Evolutionary conservation across 2,329 filamentous ascomycete genomes (phyloP), one percentile per base, ranked within the genome.

Genomic region (Sclerotiophoma versabilis): DNA sequence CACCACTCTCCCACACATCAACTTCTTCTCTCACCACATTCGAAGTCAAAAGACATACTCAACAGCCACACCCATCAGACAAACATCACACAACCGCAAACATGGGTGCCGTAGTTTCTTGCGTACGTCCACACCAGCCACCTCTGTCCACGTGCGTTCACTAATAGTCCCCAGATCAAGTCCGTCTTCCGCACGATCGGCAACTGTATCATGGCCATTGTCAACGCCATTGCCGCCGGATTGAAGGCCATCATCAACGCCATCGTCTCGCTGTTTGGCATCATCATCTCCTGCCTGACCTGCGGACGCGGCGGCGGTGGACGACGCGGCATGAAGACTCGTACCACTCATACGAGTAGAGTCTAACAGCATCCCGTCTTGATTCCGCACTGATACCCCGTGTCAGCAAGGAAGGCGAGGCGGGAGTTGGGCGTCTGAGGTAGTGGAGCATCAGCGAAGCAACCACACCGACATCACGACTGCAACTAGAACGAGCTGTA

Each of bases 21-120:
- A 34, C 12, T 25, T 15, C 25, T 25, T 19, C 15, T 10, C n/a
- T n/a, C 14, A 45, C 34, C 26, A 45, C 49, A 29, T 17, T 30
- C 29, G 10, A 33, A 41, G 34, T 30, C 52, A 10, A 20, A 29
- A 38, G 33, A 32, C 19, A 29, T 19, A 29, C 25, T 33, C 25
- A 33, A 27, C 12, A 48, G 26, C 12, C 34, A 39, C 33, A 34
- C 34, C 25, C 37, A 46, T 39, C 33, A 4, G 20, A 29, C 33
- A 23, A 45, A 39, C 41, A 48, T 30, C 22, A 26, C 39, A 53
- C 49, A 57, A 64, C 69, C 56, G 60, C 63, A 62, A 87, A 76
- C 65, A 93, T 95, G 91, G 91, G 91, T 79, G 90, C 88, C 76
- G 87, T 95, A 70, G 81, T 92, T 64, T 93, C 90, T 74, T 93